A percentile compares a stretch with the other conserved stretches of the same genome.
Evolutionary conservation across 306 rosid species (phyloP).

Genomic region (Trifolium repens): DNA sequence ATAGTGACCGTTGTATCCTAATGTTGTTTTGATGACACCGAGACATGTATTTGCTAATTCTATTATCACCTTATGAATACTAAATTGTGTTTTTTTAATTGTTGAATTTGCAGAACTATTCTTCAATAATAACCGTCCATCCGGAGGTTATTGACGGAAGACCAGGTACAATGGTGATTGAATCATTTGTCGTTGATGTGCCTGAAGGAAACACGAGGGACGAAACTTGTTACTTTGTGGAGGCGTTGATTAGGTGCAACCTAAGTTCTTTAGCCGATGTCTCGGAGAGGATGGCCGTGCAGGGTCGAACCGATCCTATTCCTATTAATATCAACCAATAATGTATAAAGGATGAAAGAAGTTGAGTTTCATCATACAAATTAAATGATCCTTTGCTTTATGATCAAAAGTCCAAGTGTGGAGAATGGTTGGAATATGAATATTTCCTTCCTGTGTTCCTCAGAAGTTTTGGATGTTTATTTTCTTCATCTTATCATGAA

Average conservation of each 20-base stretch:
- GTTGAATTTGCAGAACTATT: conserved; percentile 79
- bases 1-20: background rate
- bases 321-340: conserved; percentile 61
- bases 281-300: conserved; percentile 97
- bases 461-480: conserved; percentile 67
- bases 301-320: conserved; percentile 71
- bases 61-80: conserved; percentile 20
- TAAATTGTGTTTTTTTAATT: conserved; percentile 16
- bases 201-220: conserved; percentile 95
- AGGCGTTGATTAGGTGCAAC: conserved; percentile 94
- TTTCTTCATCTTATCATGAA: conserved; percentile 57
- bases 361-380: conserved; percentile 41
- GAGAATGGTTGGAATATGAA: conserved; percentile 60
- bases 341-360: conserved; percentile 47
- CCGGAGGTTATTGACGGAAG: conserved; percentile 89
- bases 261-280: conserved; percentile 94
- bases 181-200: conserved; percentile 92
- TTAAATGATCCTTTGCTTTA: conserved; percentile 50
- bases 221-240: conserved; percentile 92
- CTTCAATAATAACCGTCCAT: conserved; percentile 85
- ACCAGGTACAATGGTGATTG: conserved; percentile 93
- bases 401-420: conserved; percentile 59
- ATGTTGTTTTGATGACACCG: background rate
- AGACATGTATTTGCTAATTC: background rate
- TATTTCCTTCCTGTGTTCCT: conserved; percentile 56